These are phyloP conservation scores for Bryoglossum gracile DNA, from an alignment of 495 filamentous ascomycete species.

Conservation along the genomic window DNA sequence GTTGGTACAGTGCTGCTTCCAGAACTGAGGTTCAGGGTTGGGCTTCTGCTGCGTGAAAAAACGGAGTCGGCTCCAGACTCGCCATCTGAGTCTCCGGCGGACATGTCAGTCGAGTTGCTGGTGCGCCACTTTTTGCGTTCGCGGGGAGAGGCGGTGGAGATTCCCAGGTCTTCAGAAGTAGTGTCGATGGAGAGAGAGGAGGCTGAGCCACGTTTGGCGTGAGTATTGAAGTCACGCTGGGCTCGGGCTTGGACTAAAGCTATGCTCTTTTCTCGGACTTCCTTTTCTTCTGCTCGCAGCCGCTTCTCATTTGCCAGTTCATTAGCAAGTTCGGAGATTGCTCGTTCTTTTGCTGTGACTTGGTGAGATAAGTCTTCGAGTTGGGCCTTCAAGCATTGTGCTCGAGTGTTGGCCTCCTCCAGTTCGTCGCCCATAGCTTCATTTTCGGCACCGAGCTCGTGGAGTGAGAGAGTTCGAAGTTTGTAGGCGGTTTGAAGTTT, in stretches of 20 bases:
- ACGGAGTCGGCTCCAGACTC: conserved; percentile 55
- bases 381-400: conserved; percentile 60
- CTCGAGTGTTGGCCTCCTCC: conserved; percentile 64
- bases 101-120: conserved; percentile 37
- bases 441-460: conserved; percentile 53
- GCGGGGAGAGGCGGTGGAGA: conserved; percentile 41
- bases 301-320: conserved; percentile 39
- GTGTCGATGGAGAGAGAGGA: background rate
- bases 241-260: conserved; percentile 8
- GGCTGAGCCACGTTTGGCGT: background rate
- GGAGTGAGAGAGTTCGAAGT: conserved; percentile 49
- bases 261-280: conserved; percentile 33
- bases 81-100: conserved; percentile 44
- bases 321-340: conserved; percentile 53
- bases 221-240: background rate
- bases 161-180: conserved; percentile 42
- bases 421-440: conserved; percentile 62
- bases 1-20: background rate
- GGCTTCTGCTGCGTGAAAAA: conserved; percentile 52
- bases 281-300: conserved; percentile 46
- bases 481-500: conserved; percentile 68
- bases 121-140: conserved; percentile 44
- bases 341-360: conserved; percentile 43
- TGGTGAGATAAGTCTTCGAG: conserved; percentile 60
- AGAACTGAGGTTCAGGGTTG: conserved; percentile 36